Evolutionary conservation across 2,329 filamentous ascomycete species (phyloP), one percentile per base, ranked within the genome.

Genomic region (Pseudogymnoascus sp.): DNA sequence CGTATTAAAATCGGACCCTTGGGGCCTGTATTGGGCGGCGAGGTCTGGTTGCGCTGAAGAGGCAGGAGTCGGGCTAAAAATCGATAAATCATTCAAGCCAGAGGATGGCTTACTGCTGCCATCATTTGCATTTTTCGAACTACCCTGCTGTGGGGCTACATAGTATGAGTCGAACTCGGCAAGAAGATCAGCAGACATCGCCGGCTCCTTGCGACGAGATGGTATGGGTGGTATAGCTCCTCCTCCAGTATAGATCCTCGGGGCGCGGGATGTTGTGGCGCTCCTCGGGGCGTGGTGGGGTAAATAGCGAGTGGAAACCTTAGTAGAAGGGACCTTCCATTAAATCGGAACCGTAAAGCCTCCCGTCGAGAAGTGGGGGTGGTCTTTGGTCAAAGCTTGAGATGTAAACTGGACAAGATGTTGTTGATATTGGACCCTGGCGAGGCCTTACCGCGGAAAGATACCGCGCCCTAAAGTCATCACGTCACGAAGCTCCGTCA

Each of bases 101-200:
- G 59, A 33, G 33, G 61, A 62, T 62, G 42, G 61, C 35, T 35
- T 23, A 38, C 17, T 46, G 61, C 35, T 33, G 23, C 42, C 44
- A 38, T n/a, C 29, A n/a, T 6, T 29, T 50, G 60, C 38, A 44
- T 42, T 61, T 19, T 46, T 17, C 44, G 62, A 61, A 19, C 19
- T 31, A 26, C 68, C 65, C n/a, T 69, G 68, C 53, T 67, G 68
- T 31, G 76, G 70, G 64, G 74, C 66, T 65, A 68, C 68, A 61
- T 81, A 78, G 67, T 79, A 76, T 68, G 76, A 77, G 70, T 82
- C 83, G 68, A 88, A 87, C 67, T 85, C 83, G 63, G 84, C 85
- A 70, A 88, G 85, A 64, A 88, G 80, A 73, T 88, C 84, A 66
- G 84, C 83, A 68, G 85, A 88, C 85, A 88, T 88, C 21, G 33